Percentiles rank a stretch among this genome's conserved stretches.
Evolutionary conservation across 2,329 filamentous ascomycete species (phyloP).

Genomic region (Magnaporthiopsis poae): DNA sequence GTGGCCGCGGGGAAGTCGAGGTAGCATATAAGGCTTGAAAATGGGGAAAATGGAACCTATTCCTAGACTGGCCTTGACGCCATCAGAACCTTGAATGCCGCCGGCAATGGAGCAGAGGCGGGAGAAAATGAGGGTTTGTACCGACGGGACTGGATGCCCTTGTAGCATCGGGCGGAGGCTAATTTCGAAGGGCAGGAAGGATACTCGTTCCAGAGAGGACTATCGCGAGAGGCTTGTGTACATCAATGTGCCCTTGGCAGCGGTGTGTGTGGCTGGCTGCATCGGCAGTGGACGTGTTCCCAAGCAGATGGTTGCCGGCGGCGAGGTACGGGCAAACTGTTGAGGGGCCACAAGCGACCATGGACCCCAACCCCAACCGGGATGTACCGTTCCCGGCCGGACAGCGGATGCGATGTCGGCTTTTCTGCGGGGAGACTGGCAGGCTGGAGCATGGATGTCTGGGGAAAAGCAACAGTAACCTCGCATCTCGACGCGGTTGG

Average conservation of each 20-base stretch:
- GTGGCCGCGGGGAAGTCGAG: no score
- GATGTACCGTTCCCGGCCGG: background rate
- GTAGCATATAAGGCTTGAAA: background rate
- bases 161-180: background rate
- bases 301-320: background rate
- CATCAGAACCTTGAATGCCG: background rate
- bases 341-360: background rate
- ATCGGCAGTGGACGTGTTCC: background rate
- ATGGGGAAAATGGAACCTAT: background rate
- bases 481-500: background rate
- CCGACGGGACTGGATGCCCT: background rate
- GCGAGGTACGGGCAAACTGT: background rate
- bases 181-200: background rate
- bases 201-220: background rate
- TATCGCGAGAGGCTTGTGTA: background rate
- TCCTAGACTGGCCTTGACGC: background rate
- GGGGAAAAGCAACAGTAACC: no score
- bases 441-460: no score
- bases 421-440: no score
- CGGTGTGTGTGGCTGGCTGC: background rate
- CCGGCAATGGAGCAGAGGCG: background rate
- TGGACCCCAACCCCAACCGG: background rate
- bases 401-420: background rate
- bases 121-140: background rate
- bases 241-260: background rate